Evolutionary conservation across 345 rosid species (phyloP).

Genomic region (Syzygium aqueum): DNA sequence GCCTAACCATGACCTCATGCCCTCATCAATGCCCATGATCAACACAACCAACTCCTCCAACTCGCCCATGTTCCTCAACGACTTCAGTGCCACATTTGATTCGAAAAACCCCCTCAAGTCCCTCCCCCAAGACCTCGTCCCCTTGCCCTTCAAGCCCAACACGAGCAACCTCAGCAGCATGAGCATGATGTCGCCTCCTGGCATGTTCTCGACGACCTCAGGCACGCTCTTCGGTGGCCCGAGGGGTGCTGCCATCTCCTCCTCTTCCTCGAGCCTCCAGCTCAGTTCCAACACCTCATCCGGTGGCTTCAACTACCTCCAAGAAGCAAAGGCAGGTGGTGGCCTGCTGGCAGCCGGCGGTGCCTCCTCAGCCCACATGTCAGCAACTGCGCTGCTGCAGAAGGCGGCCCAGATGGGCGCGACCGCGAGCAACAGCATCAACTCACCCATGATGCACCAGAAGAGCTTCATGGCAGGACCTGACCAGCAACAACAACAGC

Average conservation of each 20-base stretch:
- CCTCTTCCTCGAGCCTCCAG: constrained; percentile 46
- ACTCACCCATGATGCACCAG: constrained; percentile 65
- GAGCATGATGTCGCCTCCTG: constrained; percentile 12
- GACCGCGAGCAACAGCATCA: constrained; percentile 48
- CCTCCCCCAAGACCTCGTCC: constrained; percentile 40
- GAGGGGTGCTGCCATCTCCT: constrained; percentile 20
- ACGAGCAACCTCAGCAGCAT: constrained; percentile 6
- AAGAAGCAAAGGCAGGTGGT: constrained; percentile 26
- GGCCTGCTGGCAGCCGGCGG: not conserved
- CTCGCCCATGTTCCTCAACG: constrained; percentile 22
- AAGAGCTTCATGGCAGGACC: constrained; percentile 47
- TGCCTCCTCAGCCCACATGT: constrained; percentile 40
- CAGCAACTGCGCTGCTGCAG: constrained; percentile 58
- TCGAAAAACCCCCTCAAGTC: constrained; percentile 41
- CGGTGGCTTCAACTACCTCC: constrained; percentile 34
- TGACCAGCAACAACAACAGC: constrained; percentile 24
- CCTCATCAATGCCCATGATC: constrained; percentile 22
- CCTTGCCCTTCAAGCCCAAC: constrained; percentile 45
- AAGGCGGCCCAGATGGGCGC: constrained; percentile 77
- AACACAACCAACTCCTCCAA: constrained; percentile 7
- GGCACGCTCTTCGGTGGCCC: constrained; percentile 38
- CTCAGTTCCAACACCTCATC: constrained; percentile 47
- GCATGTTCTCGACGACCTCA: constrained; percentile 49
- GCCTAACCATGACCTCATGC: constrained; percentile 22
- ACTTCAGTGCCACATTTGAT: constrained; percentile 25